Base-by-base conservation (phyloP, 2,329 filamentous ascomycete genomes). In the Passalora sequoiae region DNA sequence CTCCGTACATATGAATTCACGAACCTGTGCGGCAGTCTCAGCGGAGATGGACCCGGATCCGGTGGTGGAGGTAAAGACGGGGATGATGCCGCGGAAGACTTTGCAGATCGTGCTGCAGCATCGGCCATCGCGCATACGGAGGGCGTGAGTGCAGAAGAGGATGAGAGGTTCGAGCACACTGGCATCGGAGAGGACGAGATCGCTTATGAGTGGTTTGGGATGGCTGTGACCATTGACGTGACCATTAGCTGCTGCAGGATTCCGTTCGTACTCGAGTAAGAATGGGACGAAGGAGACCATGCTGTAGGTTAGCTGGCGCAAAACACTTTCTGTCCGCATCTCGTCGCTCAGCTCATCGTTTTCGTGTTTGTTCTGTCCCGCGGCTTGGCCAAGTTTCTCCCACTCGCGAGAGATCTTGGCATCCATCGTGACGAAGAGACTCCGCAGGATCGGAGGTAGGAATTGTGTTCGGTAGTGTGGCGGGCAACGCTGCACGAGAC, bases 311-410 rank as follows among this genome's bases (percentile, higher is more conserved):
- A 97, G 76, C 63, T 96, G 89, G 15, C 92, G 81, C 33, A 98
- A 71, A 21, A 98, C 94, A 60, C 91, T 97, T 65, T 98, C 92
- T 5, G 87, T 83, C 67, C 96, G 95, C 92, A 98, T 98, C 69
- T 98, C 92, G 55, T 96, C 89, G 1, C 86, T 86, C 40, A 98
- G 70, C 42, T 72, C 68, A 43, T 89, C 87, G 15, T 83, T 82
- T 3, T 82, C 82, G 1, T 82, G 76, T 30, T 77, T 76, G 9
- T 80, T 70, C 15, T 69, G 71, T 54, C 84, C 79, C 70, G 50
- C 76, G 69, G 60, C 71, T 60, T 58, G 68, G 55, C 62, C 73
- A 57, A 96, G 80, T 53, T 80, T 79, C 49, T 83, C 79, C 92
- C 92, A 98, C 63, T 97, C 91, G 0, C 77, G 74, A 24, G 80